phyloP scores from a whole-genome alignment of 116 monocot genomes.

The Phalaenopsis hybrid region DNA sequence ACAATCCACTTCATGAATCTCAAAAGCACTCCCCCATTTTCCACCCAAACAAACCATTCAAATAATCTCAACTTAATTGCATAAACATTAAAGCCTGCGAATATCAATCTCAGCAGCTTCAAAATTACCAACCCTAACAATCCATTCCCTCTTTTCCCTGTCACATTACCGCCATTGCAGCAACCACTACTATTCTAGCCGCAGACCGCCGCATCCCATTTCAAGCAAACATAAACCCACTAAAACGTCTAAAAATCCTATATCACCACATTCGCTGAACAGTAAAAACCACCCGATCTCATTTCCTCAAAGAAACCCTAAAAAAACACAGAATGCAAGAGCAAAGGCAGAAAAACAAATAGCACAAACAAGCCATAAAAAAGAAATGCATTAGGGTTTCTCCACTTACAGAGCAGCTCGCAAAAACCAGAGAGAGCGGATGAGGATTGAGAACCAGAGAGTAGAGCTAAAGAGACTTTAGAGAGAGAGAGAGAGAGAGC shows the following conservation, averaged over 20 bases:
- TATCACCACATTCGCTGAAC: neutral
- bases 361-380: neutral
- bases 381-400: conserved; percentile 1
- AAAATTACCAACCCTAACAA: neutral
- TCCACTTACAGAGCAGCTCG: neutral
- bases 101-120: neutral
- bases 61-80: neutral
- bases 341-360: neutral
- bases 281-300: neutral
- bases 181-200: neutral
- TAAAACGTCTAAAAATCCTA: neutral
- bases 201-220: neutral
- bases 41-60: neutral
- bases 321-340: neutral
- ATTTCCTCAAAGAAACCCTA: no score
- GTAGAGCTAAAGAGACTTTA: neutral
- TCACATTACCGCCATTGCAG: no score
- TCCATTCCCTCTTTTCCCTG: neutral
- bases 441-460: neutral
- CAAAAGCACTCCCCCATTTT: neutral
- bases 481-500: neutral
- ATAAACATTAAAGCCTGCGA: neutral
- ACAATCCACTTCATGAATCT: neutral
- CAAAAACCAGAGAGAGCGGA: neutral
- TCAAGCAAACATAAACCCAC: neutral